Evolutionary conservation across 1,284 basidiomycete genomes (phyloP).

Genomic region (Rhodotorula mucilaginosa): DNA sequence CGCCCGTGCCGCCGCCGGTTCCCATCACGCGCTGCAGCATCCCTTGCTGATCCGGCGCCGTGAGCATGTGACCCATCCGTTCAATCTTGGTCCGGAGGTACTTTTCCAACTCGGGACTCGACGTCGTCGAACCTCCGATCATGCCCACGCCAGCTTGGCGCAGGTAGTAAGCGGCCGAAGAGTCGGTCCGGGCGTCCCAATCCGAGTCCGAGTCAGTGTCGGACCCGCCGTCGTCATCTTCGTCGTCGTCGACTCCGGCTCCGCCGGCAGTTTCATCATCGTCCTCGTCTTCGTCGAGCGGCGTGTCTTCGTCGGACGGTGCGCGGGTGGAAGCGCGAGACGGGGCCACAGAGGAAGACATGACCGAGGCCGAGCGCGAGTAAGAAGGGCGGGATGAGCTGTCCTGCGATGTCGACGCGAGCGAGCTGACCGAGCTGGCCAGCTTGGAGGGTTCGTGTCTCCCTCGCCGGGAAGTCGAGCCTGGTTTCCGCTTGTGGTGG

Average conservation of each 20-base stretch:
- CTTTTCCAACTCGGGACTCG: slow-evolving; percentile 86
- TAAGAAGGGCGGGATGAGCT: slow-evolving; percentile 8
- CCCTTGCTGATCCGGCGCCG: slow-evolving; percentile 53
- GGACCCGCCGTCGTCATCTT: slow-evolving; percentile 41
- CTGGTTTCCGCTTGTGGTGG: slow-evolving; percentile 20
- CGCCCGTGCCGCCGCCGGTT: not conserved
- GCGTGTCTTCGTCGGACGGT: not conserved
- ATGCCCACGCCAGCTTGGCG: slow-evolving; percentile 70
- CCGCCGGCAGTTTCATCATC: slow-evolving; percentile 45
- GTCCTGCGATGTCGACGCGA: slow-evolving; percentile 6
- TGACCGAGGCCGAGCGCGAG: slow-evolving; percentile 20
- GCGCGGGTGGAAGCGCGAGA: not conserved
- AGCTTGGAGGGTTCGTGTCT: not conserved
- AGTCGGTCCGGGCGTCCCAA: slow-evolving; percentile 44
- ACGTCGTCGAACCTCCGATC: slow-evolving; percentile 74
- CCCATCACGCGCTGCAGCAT: slow-evolving; percentile 1
- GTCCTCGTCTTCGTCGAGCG: not conserved
- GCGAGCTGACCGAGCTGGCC: slow-evolving; percentile 6
- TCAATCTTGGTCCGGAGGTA: slow-evolving; percentile 94
- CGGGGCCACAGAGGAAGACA: slow-evolving; percentile 2
- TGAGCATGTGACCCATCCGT: slow-evolving; percentile 92
- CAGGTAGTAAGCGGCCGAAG: slow-evolving; percentile 50
- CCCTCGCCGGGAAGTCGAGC: slow-evolving; percentile 1
- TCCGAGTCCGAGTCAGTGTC: slow-evolving; percentile 43
- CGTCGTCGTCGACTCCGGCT: not conserved